phyloP scores from a whole-genome alignment of 306 rosid genomes.

The Castanea mollissima region DNA sequence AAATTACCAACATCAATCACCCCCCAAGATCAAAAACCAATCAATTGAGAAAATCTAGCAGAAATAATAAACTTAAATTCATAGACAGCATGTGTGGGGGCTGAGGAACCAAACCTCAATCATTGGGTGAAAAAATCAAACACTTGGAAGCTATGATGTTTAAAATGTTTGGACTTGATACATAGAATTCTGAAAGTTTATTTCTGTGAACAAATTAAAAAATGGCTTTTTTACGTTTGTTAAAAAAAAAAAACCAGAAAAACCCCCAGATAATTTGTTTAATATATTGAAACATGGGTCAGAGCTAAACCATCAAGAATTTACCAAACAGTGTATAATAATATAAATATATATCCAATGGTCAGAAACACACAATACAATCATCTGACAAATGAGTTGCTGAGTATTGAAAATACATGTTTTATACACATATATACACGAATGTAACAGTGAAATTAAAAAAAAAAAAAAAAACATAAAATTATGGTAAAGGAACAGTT shows the following conservation, averaged over 20 bases:
- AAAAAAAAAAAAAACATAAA: not conserved
- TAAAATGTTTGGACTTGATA: not conserved
- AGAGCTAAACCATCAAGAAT: not conserved
- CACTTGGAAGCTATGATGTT: not conserved
- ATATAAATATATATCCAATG: not conserved
- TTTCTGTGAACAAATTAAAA: too few species aligned
- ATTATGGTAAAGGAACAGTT: too few species aligned
- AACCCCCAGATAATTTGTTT: too few species aligned
- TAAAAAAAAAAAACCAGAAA: too few species aligned
- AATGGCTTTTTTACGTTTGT: too few species aligned
- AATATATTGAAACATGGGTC: not conserved
- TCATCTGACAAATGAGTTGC: not conserved
- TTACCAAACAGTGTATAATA: not conserved
- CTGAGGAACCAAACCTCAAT: not conserved
- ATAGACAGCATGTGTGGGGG: constrained; percentile 11
- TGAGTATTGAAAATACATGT: not conserved
- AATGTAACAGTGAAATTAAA: not conserved
- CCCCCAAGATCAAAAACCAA: constrained; percentile 5
- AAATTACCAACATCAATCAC: not conserved
- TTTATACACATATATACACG: not conserved
- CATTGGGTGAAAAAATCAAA: not conserved
- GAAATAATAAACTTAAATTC: not conserved
- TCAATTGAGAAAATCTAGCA: not conserved
- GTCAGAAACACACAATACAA: not conserved
- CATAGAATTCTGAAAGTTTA: not conserved